Base-by-base conservation (phyloP, 345 rosid genomes). In the Boechera stricta region DNA sequence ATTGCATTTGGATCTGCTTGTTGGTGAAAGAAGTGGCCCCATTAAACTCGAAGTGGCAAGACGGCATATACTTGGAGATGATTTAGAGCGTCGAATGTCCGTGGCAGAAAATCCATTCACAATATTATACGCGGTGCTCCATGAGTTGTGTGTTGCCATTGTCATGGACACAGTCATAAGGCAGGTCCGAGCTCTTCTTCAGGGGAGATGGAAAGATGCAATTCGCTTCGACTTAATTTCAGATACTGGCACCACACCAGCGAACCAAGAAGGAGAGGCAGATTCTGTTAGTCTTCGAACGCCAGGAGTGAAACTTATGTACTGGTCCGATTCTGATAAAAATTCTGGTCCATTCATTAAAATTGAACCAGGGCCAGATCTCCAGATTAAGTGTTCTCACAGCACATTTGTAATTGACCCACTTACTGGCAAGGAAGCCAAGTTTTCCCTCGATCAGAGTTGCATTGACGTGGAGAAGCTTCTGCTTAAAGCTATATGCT, bases 151-250 rank as follows among this genome's bases (percentile, higher is more conserved):
- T 41, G 84, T 96, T 55, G 87, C 98, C 35, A 86, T 93, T 47
- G 85, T 88, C 65, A 96, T 96, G 99, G 98, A 93, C 83, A 93
- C 99, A 45, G 97, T 93, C 68, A 84, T 91, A 78, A 90, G 96
- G 83, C 99, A 96, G 81, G 97, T 93, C 10, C 91, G 91, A 79
- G 85, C 85, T 67, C 92, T 93, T 54, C 89, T 92, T 42, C 93
- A 76, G 64, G 98, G 98, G 66, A 87, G 98, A 83, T 96, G 98
- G 99, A 96, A 87, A 85, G 98, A 90, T 83, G 93, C 95, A 63
- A 87, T 96, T 77, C 87, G 90, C 48, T 93, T 93, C 72, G 97
- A 93, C 51, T 76, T 91, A 75, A 90, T 91, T 73, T 86, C 92
- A 44, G 98, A 96, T 69, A 82, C 78, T 74, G 82, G 84, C 75